Conservation (phyloP, 2,329 filamentous ascomycete species). For the Hypocrella siamensis region DNA sequence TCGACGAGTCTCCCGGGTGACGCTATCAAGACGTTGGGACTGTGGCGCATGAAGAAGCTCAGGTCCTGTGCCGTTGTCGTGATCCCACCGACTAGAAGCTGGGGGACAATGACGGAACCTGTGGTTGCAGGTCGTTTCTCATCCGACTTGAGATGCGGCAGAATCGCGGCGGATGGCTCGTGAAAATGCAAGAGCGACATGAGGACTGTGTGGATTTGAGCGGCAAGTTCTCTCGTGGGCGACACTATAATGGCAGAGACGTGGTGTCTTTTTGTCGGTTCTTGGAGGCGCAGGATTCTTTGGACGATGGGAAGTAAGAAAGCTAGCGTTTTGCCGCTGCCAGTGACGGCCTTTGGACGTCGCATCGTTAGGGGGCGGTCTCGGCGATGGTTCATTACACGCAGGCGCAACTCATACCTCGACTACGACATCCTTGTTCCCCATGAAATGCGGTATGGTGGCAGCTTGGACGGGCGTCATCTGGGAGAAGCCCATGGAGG, state of each 20-base stretch:
- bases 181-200: slow-evolving; percentile 70
- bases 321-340: slow-evolving; percentile 77
- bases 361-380: too few species aligned
- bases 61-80: slow-evolving; percentile 73
- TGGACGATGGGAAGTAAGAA: slow-evolving; percentile 77
- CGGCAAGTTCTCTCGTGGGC: slow-evolving; percentile 77
- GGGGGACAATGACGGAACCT: slow-evolving; percentile 53
- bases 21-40: slow-evolving; percentile 77
- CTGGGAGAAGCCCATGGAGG: slow-evolving; percentile 69
- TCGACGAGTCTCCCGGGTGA: slow-evolving; percentile 85
- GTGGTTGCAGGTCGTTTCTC: slow-evolving; percentile 35
- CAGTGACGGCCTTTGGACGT: slow-evolving; percentile 56
- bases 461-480: slow-evolving; percentile 95
- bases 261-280: slow-evolving; percentile 78
- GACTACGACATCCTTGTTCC: slow-evolving; percentile 83
- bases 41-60: slow-evolving; percentile 65
- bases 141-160: slow-evolving; percentile 37
- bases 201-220: slow-evolving; percentile 77
- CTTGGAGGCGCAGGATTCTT: slow-evolving; percentile 62
- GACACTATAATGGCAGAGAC: slow-evolving; percentile 84
- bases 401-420: slow-evolving; percentile 48
- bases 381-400: too few species aligned
- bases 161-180: slow-evolving; percentile 52
- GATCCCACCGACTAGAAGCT: slow-evolving; percentile 74
- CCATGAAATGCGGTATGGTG: slow-evolving; percentile 74